Base-by-base conservation (phyloP, 2,329 filamentous ascomycete genomes). In the Paecilomyces fulvus region DNA sequence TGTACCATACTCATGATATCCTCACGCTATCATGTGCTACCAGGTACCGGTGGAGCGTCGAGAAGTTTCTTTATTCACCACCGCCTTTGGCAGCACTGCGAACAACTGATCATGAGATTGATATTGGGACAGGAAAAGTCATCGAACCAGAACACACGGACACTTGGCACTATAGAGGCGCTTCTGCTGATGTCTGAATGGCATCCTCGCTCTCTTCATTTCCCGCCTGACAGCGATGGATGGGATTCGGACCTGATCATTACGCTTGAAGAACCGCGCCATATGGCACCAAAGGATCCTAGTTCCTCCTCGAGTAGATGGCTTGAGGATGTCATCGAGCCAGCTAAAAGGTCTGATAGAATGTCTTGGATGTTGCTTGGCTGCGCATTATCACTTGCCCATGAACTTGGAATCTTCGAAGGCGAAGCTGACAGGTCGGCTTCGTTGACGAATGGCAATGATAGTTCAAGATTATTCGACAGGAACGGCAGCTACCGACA, bases 331-430 rank as follows among this genome's bases (percentile, higher is more conserved):
- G 79, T 82, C 0, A 75, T 81, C 17, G 74, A 79, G 43, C 79
- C 79, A 0, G 77, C 79, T 1, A 77, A 75, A 56, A 71, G 77
- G 46, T 80, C 77, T 0, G 80, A 81, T 61, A 73, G 78, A 1
- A 82, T 83, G 79, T 82, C 80, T 1, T 83, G 80, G 80, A 82
- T 81, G 75, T 61, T 82, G 30, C 72, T 82, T 50, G 79, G 79
- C 14, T 76, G 75, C 57, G 79, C 78, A 1, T 61, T 79, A 30
- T 77, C 78, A 2, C 67, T 82, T 9, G 77, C 78, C 1, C 77
- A 80, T 53, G 78, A 80, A 61, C 69, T 80, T 14, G 74, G 78
- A 3, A 66, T 80, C 9, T 75, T 80, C 62, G 70, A 77, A 53
- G 66, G 73, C 49, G 62, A 62, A 9, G 58, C 37, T 43, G 33